phyloP scores from a whole-genome alignment of 1,139 yeast genomes.

The Magnusiomyces sp. region DNA sequence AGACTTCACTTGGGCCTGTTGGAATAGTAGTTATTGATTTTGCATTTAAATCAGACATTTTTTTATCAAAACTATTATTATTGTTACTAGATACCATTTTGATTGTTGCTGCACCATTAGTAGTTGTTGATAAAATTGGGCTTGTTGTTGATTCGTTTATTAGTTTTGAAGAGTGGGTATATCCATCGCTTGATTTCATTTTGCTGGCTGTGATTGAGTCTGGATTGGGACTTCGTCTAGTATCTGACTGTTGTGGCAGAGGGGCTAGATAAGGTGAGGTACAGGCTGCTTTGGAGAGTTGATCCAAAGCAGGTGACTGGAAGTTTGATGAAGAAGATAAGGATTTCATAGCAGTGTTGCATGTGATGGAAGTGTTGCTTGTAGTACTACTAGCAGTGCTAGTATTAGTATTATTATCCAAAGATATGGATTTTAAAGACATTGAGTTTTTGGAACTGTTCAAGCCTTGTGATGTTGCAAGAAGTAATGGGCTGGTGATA shows the following conservation, averaged over 20 bases:
- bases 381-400: not conserved
- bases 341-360: not conserved
- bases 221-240: conserved; percentile 15
- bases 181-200: too few relatives aligned
- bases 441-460: not conserved
- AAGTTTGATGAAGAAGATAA: not conserved
- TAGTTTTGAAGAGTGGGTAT: too few relatives aligned
- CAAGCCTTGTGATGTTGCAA: conserved; percentile 6
- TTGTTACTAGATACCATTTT: too few relatives aligned
- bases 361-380: not conserved
- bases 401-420: not conserved
- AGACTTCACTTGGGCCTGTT: too few relatives aligned
- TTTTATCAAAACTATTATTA: too few relatives aligned
- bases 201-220: not conserved
- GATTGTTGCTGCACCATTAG: too few relatives aligned
- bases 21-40: too few relatives aligned
- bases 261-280: conserved; percentile 24
- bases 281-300: conserved; percentile 21
- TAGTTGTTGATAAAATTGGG: too few relatives aligned
- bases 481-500: conserved; percentile 16
- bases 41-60: too few relatives aligned
- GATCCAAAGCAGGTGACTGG: conserved; percentile 18
- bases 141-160: too few relatives aligned
- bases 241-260: conserved; percentile 20
- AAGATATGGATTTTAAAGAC: too few relatives aligned